Base-by-base conservation (phyloP, 2,329 filamentous ascomycete genomes). In the Lasiodiplodia sp. region DNA sequence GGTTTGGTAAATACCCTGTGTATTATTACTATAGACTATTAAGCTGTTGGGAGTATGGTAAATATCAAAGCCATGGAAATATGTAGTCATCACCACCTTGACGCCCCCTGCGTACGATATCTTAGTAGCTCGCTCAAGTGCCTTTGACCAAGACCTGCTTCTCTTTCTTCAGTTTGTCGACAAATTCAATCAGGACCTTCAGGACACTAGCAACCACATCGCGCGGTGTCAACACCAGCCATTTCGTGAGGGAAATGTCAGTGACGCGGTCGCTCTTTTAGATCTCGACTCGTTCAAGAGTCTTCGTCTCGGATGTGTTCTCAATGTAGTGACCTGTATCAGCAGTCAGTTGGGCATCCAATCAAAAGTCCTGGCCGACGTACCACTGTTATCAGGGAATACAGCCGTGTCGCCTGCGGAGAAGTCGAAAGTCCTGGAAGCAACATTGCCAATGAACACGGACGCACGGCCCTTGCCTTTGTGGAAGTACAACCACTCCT, bases 401-500 rank as follows among this genome's bases (percentile, higher is more conserved):
- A 88, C 88, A 10, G 86, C 89, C 2, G 88, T 90, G 70, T 92
- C 89, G n/a, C 90, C 89, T 5, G 88, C 84, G 2, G 80, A 80
- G 76, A 91, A 90, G 77, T 92, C 88, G 73, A 91, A 91, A 0
- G 89, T 92, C 6, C 89, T 84, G 2, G 89, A 85, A 67, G 86
- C 86, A 12, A 83, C 80, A 73, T 83, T 85, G 7, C 88, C 89
- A 60, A 88, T 87, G 75, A 91, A 92, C 2, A 90, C 86, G 0
- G 88, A 91, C 0, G 89, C 89, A 31, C 86, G 85, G 0, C 81
- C 89, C 2, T 82, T 78, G 28, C 89, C 90, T 69, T 86, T 81
- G 75, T 90, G 88, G 80, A 92, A 92, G 78, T 91, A 92, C 2
- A 92, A 78, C 89, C 90, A 92, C 76, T 92, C 89, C 72, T 91